Percentiles rank a stretch among this genome's conserved stretches.
These are phyloP conservation scores for Coemansia nantahalensis DNA, from an alignment of 192 early-diverging fungal species.

Conservation along the genomic window DNA sequence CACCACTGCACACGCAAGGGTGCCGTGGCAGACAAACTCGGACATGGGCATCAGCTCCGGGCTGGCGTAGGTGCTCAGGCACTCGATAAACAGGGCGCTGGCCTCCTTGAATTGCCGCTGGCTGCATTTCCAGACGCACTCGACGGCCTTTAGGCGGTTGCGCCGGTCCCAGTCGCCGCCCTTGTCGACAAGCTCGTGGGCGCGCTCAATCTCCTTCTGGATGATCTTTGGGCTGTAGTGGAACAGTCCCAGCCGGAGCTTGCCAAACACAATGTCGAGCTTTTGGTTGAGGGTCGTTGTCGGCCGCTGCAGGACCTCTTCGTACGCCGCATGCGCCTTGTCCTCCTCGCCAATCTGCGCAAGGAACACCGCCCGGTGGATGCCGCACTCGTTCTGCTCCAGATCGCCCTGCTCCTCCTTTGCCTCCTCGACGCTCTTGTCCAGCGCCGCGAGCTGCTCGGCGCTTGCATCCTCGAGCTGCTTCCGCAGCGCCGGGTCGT, in stretches of 20 bases:
- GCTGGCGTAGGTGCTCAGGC: conserved; percentile 92
- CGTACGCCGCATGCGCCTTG: conserved; percentile 80
- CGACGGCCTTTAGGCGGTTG: conserved; percentile 96
- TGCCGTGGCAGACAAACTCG: conserved; percentile 95
- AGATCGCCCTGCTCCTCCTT: conserved; percentile 93
- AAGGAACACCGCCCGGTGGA: conserved; percentile 86
- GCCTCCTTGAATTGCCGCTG: conserved; percentile 96
- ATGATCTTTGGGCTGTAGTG: conserved; percentile 74
- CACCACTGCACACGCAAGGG: conserved; percentile 82
- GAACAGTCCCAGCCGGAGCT: conserved; percentile 94
- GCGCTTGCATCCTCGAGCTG: conserved; percentile 64
- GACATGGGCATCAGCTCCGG: conserved; percentile 97
- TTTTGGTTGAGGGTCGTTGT: conserved; percentile 83
- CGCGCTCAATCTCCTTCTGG: conserved; percentile 36
- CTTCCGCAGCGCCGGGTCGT: conserved; percentile 27
- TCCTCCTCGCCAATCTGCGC: conserved; percentile 97
- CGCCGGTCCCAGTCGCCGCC: conserved; percentile 99
- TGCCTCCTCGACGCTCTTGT: conserved; percentile 85
- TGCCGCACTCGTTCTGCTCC: conserved; percentile 59
- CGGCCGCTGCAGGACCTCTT: conserved; percentile 80
- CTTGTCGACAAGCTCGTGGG: conserved; percentile 86
- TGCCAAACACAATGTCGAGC: conserved; percentile 91
- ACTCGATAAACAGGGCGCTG: conserved; percentile 86
- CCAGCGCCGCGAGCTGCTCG: conserved; percentile 72
- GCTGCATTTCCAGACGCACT: conserved; percentile 90